phyloP scores from a whole-genome alignment of 371 early-diverging fungal species.

The Smittium culicis region DNA sequence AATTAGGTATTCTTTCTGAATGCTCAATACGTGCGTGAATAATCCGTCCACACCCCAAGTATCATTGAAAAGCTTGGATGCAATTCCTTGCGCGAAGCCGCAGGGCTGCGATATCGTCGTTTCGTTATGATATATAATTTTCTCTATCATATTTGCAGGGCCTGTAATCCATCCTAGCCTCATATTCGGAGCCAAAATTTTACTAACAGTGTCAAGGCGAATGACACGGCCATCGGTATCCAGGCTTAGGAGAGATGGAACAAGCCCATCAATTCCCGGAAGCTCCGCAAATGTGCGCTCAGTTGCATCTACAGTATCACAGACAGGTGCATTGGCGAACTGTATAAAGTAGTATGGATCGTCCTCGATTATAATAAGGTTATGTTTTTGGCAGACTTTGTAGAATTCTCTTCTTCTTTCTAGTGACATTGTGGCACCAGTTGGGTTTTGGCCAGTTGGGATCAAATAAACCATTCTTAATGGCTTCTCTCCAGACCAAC shows the following conservation, averaged over 20 bases:
- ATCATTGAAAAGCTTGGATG: conserved; percentile 34
- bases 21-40: conserved; percentile 35
- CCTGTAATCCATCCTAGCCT: conserved; percentile 49
- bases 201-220: conserved; percentile 53
- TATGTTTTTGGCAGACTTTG: conserved; percentile 36
- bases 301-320: conserved; percentile 11
- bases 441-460: conserved; percentile 56
- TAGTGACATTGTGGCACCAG: conserved; percentile 43
- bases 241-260: conserved; percentile 44
- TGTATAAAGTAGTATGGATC: conserved; percentile 62
- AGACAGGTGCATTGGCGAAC: conserved; percentile 17
- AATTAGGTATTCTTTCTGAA: conserved; percentile 34
- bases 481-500: conserved; percentile 28
- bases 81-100: conserved; percentile 42
- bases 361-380: conserved; percentile 50
- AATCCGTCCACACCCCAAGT: conserved; percentile 38
- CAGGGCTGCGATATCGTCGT: conserved; percentile 45
- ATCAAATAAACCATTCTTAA: conserved; percentile 46
- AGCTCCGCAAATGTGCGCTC: conserved; percentile 4
- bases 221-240: conserved; percentile 50
- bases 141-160: conserved; percentile 36
- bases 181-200: conserved; percentile 45
- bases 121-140: conserved; percentile 44
- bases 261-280: conserved; percentile 20
- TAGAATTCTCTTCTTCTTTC: conserved; percentile 41